Percentiles rank a stretch among this genome's conserved stretches.
These are phyloP conservation scores for Lachnellula subtilissima DNA, from an alignment of 2,329 filamentous ascomycete genomes.

Conservation along the genomic window DNA sequence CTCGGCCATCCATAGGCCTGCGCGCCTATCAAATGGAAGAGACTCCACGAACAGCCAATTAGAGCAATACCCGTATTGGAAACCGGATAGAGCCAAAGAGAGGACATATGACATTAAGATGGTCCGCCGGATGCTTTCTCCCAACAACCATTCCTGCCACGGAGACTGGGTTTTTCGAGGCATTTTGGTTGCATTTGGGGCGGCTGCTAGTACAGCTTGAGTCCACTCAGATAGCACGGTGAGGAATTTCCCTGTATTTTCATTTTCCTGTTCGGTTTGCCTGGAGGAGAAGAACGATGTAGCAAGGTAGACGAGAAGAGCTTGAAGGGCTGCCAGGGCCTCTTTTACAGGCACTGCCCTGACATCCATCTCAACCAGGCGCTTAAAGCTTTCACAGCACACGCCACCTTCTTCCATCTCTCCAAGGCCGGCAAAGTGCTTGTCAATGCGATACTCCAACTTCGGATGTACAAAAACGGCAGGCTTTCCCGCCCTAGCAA, in stretches of 20 bases:
- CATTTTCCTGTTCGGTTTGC: slow-evolving; percentile 1
- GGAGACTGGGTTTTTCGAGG: slow-evolving; percentile 5
- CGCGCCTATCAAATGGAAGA: slow-evolving; percentile 9
- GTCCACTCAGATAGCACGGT: slow-evolving; percentile 8
- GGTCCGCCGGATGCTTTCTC: slow-evolving; percentile 11
- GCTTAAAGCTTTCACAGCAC: background rate
- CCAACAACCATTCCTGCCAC: slow-evolving; percentile 12
- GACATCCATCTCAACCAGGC: slow-evolving; percentile 4
- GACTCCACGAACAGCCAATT: slow-evolving; percentile 13
- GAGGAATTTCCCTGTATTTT: background rate
- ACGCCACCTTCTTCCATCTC: background rate
- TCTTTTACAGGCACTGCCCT: slow-evolving; percentile 4
- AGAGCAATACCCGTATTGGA: slow-evolving; percentile 11
- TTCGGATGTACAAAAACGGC: slow-evolving; percentile 5
- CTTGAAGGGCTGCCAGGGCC: slow-evolving; percentile 7
- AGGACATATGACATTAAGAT: slow-evolving; percentile 10
- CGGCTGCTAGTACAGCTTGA: slow-evolving; percentile 6
- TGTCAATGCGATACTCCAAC: slow-evolving; percentile 1
- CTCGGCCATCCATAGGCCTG: slow-evolving; percentile 10
- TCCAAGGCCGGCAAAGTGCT: background rate
- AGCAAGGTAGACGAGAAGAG: slow-evolving; percentile 7
- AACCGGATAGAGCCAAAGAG: slow-evolving; percentile 1
- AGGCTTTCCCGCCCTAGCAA: slow-evolving; percentile 3
- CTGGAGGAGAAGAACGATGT: slow-evolving; percentile 1
- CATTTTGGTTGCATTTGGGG: background rate